Percentiles rank a stretch among this genome's conserved stretches.
These are phyloP conservation scores for Colletotrichum caudatum DNA, from an alignment of 2,329 filamentous ascomycete species.

Conservation along the genomic window DNA sequence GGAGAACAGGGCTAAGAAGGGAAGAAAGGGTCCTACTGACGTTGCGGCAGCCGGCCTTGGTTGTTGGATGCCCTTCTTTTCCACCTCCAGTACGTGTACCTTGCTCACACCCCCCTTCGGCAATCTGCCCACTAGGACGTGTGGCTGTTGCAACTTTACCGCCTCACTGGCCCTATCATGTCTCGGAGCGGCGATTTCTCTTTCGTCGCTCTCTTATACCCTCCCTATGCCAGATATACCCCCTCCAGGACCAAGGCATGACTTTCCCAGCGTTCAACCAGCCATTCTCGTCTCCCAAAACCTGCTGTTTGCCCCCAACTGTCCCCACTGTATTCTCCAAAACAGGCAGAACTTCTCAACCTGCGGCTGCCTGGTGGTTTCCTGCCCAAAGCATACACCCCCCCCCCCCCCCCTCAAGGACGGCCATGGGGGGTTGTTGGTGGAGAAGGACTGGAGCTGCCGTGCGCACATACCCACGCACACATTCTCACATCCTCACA, in stretches of 20 bases:
- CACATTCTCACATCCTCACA: slow-evolving; percentile 20
- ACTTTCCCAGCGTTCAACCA: slow-evolving; percentile 34
- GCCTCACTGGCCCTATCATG: slow-evolving; percentile 41
- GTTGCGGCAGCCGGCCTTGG: slow-evolving; percentile 13
- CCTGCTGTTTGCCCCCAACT: slow-evolving; percentile 38
- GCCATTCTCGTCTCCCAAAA: slow-evolving; percentile 36
- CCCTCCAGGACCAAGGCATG: slow-evolving; percentile 39
- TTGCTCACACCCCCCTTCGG: slow-evolving; percentile 33
- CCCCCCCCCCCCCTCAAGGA: slow-evolving; percentile 20
- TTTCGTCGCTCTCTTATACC: slow-evolving; percentile 42
- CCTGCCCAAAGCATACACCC: slow-evolving; percentile 27
- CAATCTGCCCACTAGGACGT: slow-evolving; percentile 40
- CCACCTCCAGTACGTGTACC: slow-evolving; percentile 30
- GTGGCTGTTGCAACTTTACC: slow-evolving; percentile 39
- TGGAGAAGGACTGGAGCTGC: slow-evolving; percentile 32
- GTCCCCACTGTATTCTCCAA: slow-evolving; percentile 30
- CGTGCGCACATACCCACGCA: slow-evolving; percentile 25
- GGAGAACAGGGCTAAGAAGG: slow-evolving; percentile 25
- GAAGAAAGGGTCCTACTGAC: slow-evolving; percentile 17
- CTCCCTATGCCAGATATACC: slow-evolving; percentile 43
- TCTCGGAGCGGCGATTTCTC: slow-evolving; percentile 35
- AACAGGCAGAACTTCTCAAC: slow-evolving; percentile 36
- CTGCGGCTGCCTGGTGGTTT: slow-evolving; percentile 26
- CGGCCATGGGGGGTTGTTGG: slow-evolving; percentile 9
- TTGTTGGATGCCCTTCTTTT: slow-evolving; percentile 19